phyloP scores from a whole-genome alignment of 2,329 filamentous ascomycete species.

The Trichophyton equinum region DNA sequence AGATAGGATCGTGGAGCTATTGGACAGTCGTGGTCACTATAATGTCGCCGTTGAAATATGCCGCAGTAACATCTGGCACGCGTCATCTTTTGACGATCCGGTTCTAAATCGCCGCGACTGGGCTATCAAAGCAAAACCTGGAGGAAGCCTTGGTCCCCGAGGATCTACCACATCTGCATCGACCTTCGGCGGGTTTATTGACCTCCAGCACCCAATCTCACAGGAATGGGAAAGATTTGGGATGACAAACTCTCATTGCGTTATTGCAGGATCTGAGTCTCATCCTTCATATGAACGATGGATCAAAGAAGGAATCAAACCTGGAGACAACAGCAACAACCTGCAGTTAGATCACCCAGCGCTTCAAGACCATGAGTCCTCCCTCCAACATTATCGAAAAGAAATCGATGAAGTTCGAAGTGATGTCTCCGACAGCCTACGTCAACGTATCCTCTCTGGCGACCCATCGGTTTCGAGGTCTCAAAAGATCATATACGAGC shows the following conservation, averaged over 20 bases:
- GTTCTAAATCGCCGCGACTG: neutral
- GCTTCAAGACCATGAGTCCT: neutral
- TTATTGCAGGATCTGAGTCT: neutral
- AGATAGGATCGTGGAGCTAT: neutral
- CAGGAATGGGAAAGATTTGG: neutral
- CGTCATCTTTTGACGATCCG: too few species aligned
- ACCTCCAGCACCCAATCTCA: neutral
- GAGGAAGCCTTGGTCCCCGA: neutral
- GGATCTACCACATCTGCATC: neutral
- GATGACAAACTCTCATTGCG: neutral
- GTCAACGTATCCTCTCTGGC: neutral
- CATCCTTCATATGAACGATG: neutral
- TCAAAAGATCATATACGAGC: neutral
- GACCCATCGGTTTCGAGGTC: neutral
- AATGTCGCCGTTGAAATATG: neutral
- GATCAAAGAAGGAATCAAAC: neutral
- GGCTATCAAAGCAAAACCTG: neutral
- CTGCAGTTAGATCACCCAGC: neutral
- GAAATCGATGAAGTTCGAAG: neutral
- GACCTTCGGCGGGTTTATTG: neutral
- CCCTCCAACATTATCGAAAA: neutral
- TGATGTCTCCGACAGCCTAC: neutral
- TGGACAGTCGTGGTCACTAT: neutral
- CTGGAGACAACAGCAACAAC: neutral
- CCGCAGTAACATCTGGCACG: neutral